Percentiles rank a stretch among this genome's conserved stretches.
Conservation (phyloP, 805 yeast genomes). For the Metschnikowia dekortorum region DNA sequence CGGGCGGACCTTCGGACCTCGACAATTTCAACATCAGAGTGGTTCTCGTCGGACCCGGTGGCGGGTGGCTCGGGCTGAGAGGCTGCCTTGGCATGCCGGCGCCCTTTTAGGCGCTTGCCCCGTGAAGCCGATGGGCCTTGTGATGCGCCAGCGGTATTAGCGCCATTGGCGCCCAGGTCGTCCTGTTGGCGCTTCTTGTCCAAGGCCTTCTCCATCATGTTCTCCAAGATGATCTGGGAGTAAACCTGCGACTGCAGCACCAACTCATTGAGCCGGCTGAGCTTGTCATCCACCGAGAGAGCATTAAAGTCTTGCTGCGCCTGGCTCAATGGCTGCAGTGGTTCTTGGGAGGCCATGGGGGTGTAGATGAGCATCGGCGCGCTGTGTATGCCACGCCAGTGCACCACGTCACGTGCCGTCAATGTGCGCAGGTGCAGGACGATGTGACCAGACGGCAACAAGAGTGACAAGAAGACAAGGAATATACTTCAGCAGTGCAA, state of each 20-base stretch:
- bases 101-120: too few relatives aligned
- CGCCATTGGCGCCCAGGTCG: too few relatives aligned
- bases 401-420: neutral
- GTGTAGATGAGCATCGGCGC: neutral
- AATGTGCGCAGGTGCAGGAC: too few relatives aligned
- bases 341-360: neutral
- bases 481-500: too few relatives aligned
- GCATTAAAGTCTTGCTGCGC: constrained; percentile 41
- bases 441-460: too few relatives aligned
- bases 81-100: too few relatives aligned
- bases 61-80: too few relatives aligned
- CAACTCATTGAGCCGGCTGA: constrained; percentile 63
- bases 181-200: constrained; percentile 11
- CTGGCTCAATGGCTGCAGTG: constrained; percentile 7
- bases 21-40: neutral
- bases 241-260: constrained; percentile 87
- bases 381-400: neutral
- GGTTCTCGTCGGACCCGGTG: neutral
- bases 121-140: too few relatives aligned
- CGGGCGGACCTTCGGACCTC: neutral
- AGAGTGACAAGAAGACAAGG: too few relatives aligned
- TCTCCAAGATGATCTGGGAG: constrained; percentile 80
- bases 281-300: constrained; percentile 51
- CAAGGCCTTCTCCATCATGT: constrained; percentile 53
- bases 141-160: constrained; percentile 5